These are phyloP conservation scores for Saccharum officinarum DNA, from an alignment of 176 grass and related monocot genomes.

Conservation along the genomic window DNA sequence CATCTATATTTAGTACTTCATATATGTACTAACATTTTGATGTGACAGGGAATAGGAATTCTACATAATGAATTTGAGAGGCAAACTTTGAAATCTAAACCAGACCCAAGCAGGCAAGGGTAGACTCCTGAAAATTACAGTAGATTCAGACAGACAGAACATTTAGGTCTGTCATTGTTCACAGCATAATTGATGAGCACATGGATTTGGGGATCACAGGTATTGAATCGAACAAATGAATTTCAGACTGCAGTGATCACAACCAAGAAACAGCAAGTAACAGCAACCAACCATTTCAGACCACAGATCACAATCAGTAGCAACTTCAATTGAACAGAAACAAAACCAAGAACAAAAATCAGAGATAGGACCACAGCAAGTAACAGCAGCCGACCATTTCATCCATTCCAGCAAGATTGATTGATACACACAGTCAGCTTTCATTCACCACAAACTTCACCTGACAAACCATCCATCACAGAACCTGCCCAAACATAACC, in stretches of 20 bases:
- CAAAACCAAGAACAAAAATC: background rate
- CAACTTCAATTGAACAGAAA: background rate
- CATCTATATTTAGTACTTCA: too few relatives aligned
- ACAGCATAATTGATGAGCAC: background rate
- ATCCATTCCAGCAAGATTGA: slow-evolving; percentile 13
- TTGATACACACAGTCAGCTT: background rate
- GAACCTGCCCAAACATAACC: slow-evolving; percentile 10
- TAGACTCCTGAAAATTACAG: too few relatives aligned
- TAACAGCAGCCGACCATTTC: background rate
- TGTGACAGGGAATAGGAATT: too few relatives aligned
- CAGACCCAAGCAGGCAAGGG: too few relatives aligned
- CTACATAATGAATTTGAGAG: too few relatives aligned
- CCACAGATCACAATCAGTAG: background rate
- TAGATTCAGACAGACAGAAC: too few relatives aligned
- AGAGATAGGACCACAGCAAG: background rate
- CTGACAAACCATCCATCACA: background rate
- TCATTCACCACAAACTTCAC: background rate
- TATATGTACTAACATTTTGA: too few relatives aligned
- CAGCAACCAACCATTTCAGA: too few relatives aligned
- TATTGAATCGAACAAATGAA: background rate
- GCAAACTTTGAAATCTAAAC: too few relatives aligned
- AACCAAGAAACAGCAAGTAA: background rate
- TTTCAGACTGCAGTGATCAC: background rate
- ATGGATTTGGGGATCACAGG: background rate
- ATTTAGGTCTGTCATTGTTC: too few relatives aligned